phyloP scores from a whole-genome alignment of 306 rosid genomes.

The Bauhinia variegata region DNA sequence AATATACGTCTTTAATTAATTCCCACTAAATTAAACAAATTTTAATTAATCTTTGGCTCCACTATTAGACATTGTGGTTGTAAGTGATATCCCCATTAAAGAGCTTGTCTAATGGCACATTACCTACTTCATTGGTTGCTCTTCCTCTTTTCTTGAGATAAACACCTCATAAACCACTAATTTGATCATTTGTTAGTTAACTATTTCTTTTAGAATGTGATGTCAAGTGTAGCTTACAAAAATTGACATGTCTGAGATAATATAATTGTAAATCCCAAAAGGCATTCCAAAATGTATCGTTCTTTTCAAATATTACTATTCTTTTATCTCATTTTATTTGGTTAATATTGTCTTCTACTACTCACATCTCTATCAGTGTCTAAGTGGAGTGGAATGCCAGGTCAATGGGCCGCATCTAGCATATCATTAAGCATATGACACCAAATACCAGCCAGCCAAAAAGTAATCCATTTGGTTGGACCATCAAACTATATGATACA shows the following conservation, averaged over 20 bases:
- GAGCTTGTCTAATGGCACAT: constrained; percentile 42
- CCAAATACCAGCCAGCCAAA: constrained; percentile 35
- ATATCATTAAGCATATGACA: constrained; percentile 35
- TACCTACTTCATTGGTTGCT: constrained; percentile 62
- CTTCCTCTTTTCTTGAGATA: constrained; percentile 38
- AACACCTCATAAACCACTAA: constrained; percentile 66
- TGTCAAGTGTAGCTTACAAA: constrained; percentile 65
- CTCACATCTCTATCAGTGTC: constrained; percentile 73
- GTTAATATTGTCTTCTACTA: constrained; percentile 62
- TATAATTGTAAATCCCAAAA: constrained; percentile 42
- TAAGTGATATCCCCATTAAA: constrained; percentile 69
- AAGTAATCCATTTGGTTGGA: constrained; percentile 34
- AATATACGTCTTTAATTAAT: constrained; percentile 26
- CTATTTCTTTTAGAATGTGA: constrained; percentile 55
- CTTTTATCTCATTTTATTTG: constrained; percentile 33
- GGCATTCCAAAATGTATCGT: constrained; percentile 53
- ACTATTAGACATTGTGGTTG: constrained; percentile 48
- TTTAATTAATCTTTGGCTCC: constrained; percentile 34
- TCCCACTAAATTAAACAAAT: constrained; percentile 36
- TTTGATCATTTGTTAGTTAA: constrained; percentile 35
- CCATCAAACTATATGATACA: no score
- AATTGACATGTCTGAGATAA: constrained; percentile 56
- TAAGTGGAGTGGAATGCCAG: constrained; percentile 73
- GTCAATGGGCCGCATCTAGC: constrained; percentile 53
- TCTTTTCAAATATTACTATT: constrained; percentile 38